phyloP scores from a whole-genome alignment of 2,329 filamentous ascomycete genomes.

The Tolypocladium pustulatum region DNA sequence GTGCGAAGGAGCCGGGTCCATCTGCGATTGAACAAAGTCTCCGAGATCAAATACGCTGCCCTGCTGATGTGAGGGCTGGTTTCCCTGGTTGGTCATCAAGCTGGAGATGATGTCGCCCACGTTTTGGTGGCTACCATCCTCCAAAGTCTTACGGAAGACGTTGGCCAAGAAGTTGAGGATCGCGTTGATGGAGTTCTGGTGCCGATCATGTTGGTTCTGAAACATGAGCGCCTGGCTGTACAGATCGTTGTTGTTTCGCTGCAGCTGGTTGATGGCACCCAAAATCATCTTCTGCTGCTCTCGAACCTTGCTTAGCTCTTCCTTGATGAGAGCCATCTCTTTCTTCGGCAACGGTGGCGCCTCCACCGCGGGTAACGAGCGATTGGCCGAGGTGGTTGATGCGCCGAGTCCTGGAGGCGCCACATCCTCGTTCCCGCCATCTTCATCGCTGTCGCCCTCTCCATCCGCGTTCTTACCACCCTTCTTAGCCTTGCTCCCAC shows the following conservation, averaged over 20 bases:
- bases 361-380: constrained; percentile 31
- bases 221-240: constrained; percentile 83
- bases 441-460: constrained; percentile 47
- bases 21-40: constrained; percentile 42
- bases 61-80: constrained; percentile 30
- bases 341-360: constrained; percentile 49
- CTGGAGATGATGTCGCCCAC: constrained; percentile 77
- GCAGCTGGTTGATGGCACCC: constrained; percentile 67
- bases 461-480: constrained; percentile 58
- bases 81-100: constrained; percentile 51
- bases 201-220: constrained; percentile 85
- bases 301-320: constrained; percentile 72
- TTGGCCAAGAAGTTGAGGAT: constrained; percentile 95
- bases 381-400: constrained; percentile 9
- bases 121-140: constrained; percentile 66
- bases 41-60: constrained; percentile 52
- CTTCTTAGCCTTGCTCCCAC: constrained; percentile 51
- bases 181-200: constrained; percentile 98
- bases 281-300: constrained; percentile 82
- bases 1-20: constrained; percentile 24
- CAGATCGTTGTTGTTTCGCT: constrained; percentile 77
- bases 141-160: constrained; percentile 87
- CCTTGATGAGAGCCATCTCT: constrained; percentile 66
- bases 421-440: constrained; percentile 32
- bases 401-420: constrained; percentile 10